Base-by-base conservation (phyloP, 2,329 filamentous ascomycete species). In the Exophiala sideris region DNA sequence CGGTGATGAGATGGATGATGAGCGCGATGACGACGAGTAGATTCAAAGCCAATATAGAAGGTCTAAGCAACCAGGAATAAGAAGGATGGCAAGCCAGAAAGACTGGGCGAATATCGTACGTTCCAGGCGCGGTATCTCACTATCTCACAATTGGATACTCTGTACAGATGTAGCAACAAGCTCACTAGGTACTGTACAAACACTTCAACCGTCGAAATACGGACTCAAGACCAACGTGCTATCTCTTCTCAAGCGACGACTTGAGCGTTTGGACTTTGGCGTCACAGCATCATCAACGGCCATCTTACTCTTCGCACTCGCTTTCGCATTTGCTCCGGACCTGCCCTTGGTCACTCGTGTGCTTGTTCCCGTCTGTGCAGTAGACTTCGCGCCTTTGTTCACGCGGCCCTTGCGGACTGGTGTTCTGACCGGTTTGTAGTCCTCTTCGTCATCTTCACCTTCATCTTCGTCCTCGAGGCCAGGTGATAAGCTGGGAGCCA, bases 211-310 rank as follows among this genome's bases (percentile, higher is more conserved):
- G 35, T 51, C 46, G 44, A 57, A 56, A 38, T 63, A 56, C 8
- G 58, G 60, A 51, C 57, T 59, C n/a, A 38, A 53, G 29, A 62
- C 55, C 21, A 50, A 5, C 5, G 58, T 58, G 33, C 56, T 58
- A 41, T 58, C 52, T 16, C 57, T 52, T 38, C 56, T 56, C 12
- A 54, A 34, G 16, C 38, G 34, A 20, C 49, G 53, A 10, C 32
- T 48, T 7, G 36, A 24, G 10, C 48, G 47, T 16, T 54, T 50
- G 12, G 54, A 29, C 11, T 14, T 36, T 33, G 44, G 34, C 21
- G 32, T 47, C 32, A 29, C 41, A 16, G 40, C 29, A 33, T 54
- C 38, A 3, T 34, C 42, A 5, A 54, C 46, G 2, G 8, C 11
- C 11, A 39, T 42, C 6, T 40, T 11, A 34, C 20, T 39, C 9